Base-by-base conservation (phyloP, 2,329 filamentous ascomycete species). In the Westerdykella aurantiaca region DNA sequence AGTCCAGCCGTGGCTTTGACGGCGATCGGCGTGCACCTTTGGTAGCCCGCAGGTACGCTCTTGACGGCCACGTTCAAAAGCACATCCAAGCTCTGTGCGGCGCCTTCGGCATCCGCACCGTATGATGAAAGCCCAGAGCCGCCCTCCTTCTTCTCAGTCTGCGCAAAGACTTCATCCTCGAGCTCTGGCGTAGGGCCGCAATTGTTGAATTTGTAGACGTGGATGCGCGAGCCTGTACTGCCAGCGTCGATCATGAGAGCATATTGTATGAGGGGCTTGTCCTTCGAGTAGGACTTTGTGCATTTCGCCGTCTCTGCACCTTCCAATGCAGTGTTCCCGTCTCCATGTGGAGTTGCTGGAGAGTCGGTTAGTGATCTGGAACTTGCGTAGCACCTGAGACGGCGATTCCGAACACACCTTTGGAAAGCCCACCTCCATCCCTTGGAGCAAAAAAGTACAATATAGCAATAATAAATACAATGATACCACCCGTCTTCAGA, bases 121-220 rank as follows among this genome's bases (percentile, higher is more conserved):
- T 90, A 98, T 31, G 88, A 86, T 66, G 89, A 96, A 57, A 98
- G 74, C 17, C 83, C 83, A 17, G 80, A 81, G 72, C 93, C 74
- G 48, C 89, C 88, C 42, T 87, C 79, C 55, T 79, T 82, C 78
- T 88, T 91, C 65, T 87, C 82, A 10, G 90, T 97, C 85, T 90
- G 89, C 74, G 91, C 83, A 71, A 98, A 98, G 46, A 87, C 79
- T 66, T 98, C 93, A 63, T 82, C 75, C 72, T 98, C 93, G 40
- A 98, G 80, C 71, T 96, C 90, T 21, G 93, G 93, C n/a, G 90
- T 90, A 6, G 88, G 73, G 11, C 90, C 93, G 72, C 91, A 98
- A 74, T 97, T 97, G 77, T 97, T 97, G 80, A 97, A 98, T 66
- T 89, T 87, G 78, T 96, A 98, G 47, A 97, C 89, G 73, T 98